A percentile compares a stretch with the other conserved stretches of the same genome.
phyloP scores from a whole-genome alignment of 805 yeast genomes.

The Priceomyces haplophilus region DNA sequence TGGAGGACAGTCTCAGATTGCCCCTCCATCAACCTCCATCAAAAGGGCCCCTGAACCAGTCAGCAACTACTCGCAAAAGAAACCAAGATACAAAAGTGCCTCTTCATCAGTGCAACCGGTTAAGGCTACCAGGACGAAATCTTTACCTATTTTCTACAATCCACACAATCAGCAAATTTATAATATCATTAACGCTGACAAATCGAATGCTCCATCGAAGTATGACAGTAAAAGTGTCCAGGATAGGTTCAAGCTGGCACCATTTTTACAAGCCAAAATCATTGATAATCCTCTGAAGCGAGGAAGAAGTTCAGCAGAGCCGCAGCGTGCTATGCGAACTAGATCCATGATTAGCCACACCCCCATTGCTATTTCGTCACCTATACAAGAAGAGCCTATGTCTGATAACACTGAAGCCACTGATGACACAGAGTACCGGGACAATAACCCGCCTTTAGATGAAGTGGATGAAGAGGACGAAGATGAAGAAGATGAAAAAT shows the following conservation, averaged over 20 bases:
- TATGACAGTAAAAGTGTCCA: conserved; percentile 41
- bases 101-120: conserved; percentile 19
- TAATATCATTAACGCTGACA: conserved; percentile 42
- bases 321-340: conserved; percentile 41
- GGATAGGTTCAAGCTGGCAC: conserved; percentile 46
- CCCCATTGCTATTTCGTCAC: conserved; percentile 36
- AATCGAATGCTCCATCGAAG: conserved; percentile 33
- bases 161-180: conserved; percentile 39
- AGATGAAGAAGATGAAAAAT: conserved; percentile 20
- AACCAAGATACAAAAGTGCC: conserved; percentile 5
- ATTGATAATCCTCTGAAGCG: conserved; percentile 36
- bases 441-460: conserved; percentile 12
- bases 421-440: conserved; percentile 35
- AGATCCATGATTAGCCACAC: conserved; percentile 39
- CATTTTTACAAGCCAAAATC: conserved; percentile 40
- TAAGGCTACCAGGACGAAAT: conserved; percentile 44
- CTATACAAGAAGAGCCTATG: conserved; percentile 38
- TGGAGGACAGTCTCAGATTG: conserved; percentile 9
- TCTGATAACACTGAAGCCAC: conserved; percentile 31
- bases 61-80: conserved; percentile 11
- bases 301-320: conserved; percentile 21
- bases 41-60: conserved; percentile 10
- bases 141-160: conserved; percentile 40
- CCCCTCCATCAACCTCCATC: conserved; percentile 5
- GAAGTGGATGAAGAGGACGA: conserved; percentile 26